phyloP scores from a whole-genome alignment of 345 rosid genomes.

The Carallia brachiata region DNA sequence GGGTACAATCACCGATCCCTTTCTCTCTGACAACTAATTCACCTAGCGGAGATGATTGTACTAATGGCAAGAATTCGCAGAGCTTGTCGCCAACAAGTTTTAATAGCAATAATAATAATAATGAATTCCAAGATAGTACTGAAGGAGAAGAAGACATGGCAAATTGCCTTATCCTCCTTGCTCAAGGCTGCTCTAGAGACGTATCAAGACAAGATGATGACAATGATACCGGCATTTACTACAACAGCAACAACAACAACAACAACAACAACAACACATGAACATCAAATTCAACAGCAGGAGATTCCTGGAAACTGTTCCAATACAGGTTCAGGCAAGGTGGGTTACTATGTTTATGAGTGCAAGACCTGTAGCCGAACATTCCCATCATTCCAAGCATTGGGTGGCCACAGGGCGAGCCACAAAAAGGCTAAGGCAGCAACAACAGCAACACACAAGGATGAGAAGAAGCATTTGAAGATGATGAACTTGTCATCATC shows the following conservation, averaged over 20 bases:
- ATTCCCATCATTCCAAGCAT: conserved; percentile 92
- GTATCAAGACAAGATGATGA: conserved; percentile 16
- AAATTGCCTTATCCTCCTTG: conserved; percentile 81
- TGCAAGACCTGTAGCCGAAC: conserved; percentile 87
- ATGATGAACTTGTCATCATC: neutral
- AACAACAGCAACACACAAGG: neutral
- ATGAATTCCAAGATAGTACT: neutral
- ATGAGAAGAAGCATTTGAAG: conserved; percentile 9
- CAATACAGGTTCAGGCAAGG: conserved; percentile 42
- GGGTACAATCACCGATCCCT: conserved; percentile 60
- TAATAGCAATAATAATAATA: conserved; percentile 26
- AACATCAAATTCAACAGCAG: conserved; percentile 52
- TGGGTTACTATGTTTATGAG: conserved; percentile 75
- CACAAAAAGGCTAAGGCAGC: conserved; percentile 71
- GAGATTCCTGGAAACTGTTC: conserved; percentile 58
- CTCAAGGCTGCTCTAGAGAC: conserved; percentile 56
- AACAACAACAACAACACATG: neutral
- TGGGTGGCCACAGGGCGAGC: conserved; percentile 96
- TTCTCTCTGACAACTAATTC: conserved; percentile 35
- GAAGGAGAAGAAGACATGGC: conserved; percentile 83
- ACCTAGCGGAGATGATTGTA: conserved; percentile 12
- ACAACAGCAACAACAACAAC: neutral
- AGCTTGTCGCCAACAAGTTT: conserved; percentile 29
- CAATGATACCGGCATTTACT: conserved; percentile 8
- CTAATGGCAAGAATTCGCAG: conserved; percentile 13